Conservation (phyloP, 768 basidiomycete genomes). For the Pleurotus salmoneostramineus region DNA sequence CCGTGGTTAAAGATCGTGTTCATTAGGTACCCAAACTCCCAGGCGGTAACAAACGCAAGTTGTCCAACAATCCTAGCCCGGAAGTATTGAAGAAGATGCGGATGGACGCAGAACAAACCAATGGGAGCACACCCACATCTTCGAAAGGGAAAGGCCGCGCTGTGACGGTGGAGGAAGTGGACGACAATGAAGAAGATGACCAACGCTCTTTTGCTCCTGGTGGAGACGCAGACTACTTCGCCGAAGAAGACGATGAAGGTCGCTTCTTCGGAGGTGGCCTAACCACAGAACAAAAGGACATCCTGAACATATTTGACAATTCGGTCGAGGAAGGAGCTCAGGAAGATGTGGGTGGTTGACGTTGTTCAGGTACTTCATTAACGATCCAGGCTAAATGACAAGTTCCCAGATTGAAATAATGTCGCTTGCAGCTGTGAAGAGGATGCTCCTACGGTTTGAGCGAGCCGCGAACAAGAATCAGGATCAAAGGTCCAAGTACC, state of each 20-base stretch:
- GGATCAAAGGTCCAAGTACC: slow-evolving; percentile 93
- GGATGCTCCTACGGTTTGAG: slow-evolving; percentile 78
- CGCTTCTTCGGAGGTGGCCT: slow-evolving; percentile 93
- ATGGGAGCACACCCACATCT: background rate
- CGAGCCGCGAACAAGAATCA: slow-evolving; percentile 92
- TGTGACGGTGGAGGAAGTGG: slow-evolving; percentile 60
- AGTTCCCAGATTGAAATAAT: slow-evolving; percentile 55
- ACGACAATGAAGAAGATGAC: slow-evolving; percentile 41
- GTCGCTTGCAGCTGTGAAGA: slow-evolving; percentile 65
- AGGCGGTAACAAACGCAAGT: slow-evolving; percentile 64
- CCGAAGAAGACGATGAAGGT: slow-evolving; percentile 89
- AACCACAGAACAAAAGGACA: slow-evolving; percentile 90
- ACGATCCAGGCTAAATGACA: slow-evolving; percentile 9
- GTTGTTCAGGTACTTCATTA: background rate
- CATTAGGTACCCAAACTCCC: slow-evolving; percentile 67
- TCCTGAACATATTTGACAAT: slow-evolving; percentile 89
- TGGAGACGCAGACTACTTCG: slow-evolving; percentile 86
- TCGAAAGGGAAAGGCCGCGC: slow-evolving; percentile 32
- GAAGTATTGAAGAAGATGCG: slow-evolving; percentile 83
- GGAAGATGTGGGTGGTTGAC: slow-evolving; percentile 56
- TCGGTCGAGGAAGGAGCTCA: slow-evolving; percentile 58
- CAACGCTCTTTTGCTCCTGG: slow-evolving; percentile 70
- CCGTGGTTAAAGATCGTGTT: background rate
- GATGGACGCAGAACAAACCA: slow-evolving; percentile 34
- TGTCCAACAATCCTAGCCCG: slow-evolving; percentile 72